phyloP scores from a whole-genome alignment of 345 rosid genomes.

The Brassica carinata region DNA sequence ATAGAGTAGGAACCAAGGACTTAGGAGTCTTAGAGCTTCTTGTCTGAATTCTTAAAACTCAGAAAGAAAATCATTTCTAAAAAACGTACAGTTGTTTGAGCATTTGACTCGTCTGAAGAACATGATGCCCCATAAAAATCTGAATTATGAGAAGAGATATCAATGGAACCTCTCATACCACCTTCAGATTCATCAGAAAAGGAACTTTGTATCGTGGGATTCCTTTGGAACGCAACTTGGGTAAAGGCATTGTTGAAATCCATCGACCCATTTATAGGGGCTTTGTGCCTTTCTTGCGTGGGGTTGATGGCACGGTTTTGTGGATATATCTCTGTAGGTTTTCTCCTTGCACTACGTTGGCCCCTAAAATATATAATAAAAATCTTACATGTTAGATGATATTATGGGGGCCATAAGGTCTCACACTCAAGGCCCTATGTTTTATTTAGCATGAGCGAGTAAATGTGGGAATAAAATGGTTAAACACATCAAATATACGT shows the following conservation, averaged over 20 bases:
- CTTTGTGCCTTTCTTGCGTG: not conserved
- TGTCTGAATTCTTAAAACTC: not conserved
- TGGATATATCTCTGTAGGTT: conserved; percentile 9
- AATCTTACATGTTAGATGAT: not conserved
- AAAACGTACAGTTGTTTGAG: conserved; percentile 44
- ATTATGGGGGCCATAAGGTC: not conserved
- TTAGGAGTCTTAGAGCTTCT: not conserved
- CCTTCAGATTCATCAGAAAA: conserved; percentile 29
- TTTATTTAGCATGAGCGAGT: not conserved
- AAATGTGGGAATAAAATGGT: too few relatives aligned
- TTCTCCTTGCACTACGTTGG: conserved; percentile 18
- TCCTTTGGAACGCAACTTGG: conserved; percentile 24
- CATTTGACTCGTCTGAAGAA: conserved; percentile 37
- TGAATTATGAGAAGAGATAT: conserved; percentile 24
- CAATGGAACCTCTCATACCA: conserved; percentile 14
- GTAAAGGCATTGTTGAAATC: conserved; percentile 30
- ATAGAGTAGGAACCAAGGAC: conserved; percentile 6
- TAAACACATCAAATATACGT: not conserved
- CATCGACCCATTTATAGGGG: not conserved
- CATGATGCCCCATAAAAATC: conserved; percentile 34
- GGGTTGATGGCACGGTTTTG: conserved; percentile 9
- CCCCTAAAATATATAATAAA: conserved; percentile 10
- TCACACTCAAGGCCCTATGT: not conserved
- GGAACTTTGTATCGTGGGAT: conserved; percentile 21
- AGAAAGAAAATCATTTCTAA: not conserved